Percentiles rank a stretch among this genome's conserved stretches.
Conservation (phyloP, 1,284 basidiomycete species). For the Trichosporon ovoides region DNA sequence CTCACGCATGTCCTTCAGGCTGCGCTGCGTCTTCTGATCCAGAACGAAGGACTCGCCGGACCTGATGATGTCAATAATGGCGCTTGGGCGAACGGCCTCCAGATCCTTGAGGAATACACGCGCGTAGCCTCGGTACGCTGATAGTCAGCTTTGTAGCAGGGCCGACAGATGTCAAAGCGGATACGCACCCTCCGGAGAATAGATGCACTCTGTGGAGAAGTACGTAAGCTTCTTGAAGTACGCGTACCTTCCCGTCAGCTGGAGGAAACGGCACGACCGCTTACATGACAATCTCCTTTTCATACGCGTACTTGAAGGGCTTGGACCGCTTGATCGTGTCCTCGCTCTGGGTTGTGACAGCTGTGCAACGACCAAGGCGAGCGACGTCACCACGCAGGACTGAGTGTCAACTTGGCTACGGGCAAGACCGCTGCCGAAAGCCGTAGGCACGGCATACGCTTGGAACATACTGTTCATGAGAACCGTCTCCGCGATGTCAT, state of each 20-base stretch:
- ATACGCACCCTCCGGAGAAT: slow-evolving; percentile 72
- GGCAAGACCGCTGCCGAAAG: background rate
- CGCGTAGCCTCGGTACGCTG: slow-evolving; percentile 92
- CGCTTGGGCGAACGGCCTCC: slow-evolving; percentile 84
- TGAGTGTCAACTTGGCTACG: slow-evolving; percentile 39
- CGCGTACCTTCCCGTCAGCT: slow-evolving; percentile 68
- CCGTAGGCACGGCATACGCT: background rate
- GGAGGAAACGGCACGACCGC: too few relatives aligned
- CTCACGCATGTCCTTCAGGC: slow-evolving; percentile 72
- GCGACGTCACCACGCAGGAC: slow-evolving; percentile 98
- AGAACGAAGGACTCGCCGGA: slow-evolving; percentile 85
- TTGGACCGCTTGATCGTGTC: slow-evolving; percentile 95
- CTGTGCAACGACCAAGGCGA: slow-evolving; percentile 84
- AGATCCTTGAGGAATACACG: slow-evolving; percentile 91
- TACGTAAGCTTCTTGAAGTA: slow-evolving; percentile 99
- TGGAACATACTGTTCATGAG: slow-evolving; percentile 85
- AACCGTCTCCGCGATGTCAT: slow-evolving; percentile 97
- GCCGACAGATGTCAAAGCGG: too few relatives aligned
- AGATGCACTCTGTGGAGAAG: slow-evolving; percentile 98
- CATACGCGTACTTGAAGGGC: slow-evolving; percentile 98
- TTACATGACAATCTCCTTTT: slow-evolving; percentile 99
- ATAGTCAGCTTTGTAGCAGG: slow-evolving; percentile 8
- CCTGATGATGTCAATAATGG: slow-evolving; percentile 96
- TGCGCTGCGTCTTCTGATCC: slow-evolving; percentile 67
- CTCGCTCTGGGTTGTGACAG: slow-evolving; percentile 87